Base-by-base conservation (phyloP, 225 moss, liverwort and hornwort genomes). In the Ulota crispa region DNA sequence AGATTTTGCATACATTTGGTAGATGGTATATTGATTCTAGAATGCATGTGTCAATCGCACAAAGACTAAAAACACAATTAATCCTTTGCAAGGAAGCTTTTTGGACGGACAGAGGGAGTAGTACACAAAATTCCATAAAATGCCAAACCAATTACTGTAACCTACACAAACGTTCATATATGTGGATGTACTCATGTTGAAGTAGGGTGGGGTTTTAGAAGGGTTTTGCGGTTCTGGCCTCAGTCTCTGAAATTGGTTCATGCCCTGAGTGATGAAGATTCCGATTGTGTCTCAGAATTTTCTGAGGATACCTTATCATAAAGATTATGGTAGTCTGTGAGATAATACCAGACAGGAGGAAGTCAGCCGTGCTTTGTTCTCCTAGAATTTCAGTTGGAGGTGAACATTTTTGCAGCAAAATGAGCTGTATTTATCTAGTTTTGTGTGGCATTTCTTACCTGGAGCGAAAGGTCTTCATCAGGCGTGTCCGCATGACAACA, bases 391-490 rank as follows among this genome's bases (percentile, higher is more conserved):
- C 5, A 42, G 43, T 34, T 10, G 14, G 42, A 64, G 53, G 31
- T 28, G 14, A 47, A 34, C 7, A 37, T 52, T 26, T 36, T 13
- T 50, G 28, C 27, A 68, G 45, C 45, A 45, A 45, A 4, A 14
- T 14, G 50, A 50, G 1, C 5, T 18, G 50, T 50, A 0, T 5
- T 0, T 50, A 1, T 50, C 6, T 5, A 50, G 13, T 31, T 10
- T 28, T 31, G 32, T 19, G 18, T 3, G 9, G 24, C 23, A 0
- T 50, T 18, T 0, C 64, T 72, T 79, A 89, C 91, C 89, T 89
- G 64, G 67, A 70, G 65, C 94, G 91, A 55, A 89, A 91, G 0
- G 87, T 88, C 70, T 92, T 96, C 96, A 96, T 96, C 82, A 93
- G 80, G 67, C 91, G 87, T 30, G 92, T 93, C 78, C 93, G 85